Conservation (phyloP, 768 basidiomycete genomes). For the Pleurotus tuber-regium region DNA sequence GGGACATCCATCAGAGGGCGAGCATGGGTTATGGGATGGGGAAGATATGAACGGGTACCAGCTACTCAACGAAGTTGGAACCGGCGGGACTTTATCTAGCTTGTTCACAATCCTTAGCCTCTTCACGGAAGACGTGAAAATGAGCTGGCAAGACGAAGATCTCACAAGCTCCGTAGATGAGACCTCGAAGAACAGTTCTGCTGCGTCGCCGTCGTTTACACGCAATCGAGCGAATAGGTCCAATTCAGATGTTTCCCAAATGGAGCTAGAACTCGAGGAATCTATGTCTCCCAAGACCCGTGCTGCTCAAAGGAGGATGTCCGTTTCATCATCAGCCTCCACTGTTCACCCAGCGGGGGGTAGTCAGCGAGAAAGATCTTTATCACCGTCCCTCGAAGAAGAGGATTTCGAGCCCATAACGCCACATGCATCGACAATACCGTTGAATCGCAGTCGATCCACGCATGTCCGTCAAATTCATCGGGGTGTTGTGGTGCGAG, state of each 20-base stretch:
- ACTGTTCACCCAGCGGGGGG: constrained; percentile 55
- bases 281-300: constrained; percentile 21
- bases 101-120: constrained; percentile 95
- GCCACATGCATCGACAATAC: constrained; percentile 8
- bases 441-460: constrained; percentile 8
- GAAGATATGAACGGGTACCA: constrained; percentile 96
- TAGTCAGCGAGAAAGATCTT: constrained; percentile 16
- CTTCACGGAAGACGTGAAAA: constrained; percentile 92
- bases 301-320: constrained; percentile 29
- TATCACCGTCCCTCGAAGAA: constrained; percentile 24
- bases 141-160: constrained; percentile 83
- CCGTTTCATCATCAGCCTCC: constrained; percentile 66
- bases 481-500: constrained; percentile 85
- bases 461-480: constrained; percentile 38
- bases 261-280: constrained; percentile 41
- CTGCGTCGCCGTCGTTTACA: constrained; percentile 21
- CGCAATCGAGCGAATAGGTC: constrained; percentile 34
- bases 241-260: constrained; percentile 64
- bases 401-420: constrained; percentile 11
- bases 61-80: constrained; percentile 92
- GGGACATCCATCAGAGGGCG: constrained; percentile 44
- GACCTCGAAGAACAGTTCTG: constrained; percentile 19
- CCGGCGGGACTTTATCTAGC: constrained; percentile 92
- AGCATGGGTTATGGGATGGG: constrained; percentile 67
- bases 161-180: too few relatives aligned